These are phyloP conservation scores for Pichia kudriavzevii DNA, from an alignment of 1,139 yeast genomes.

Conservation along the genomic window DNA sequence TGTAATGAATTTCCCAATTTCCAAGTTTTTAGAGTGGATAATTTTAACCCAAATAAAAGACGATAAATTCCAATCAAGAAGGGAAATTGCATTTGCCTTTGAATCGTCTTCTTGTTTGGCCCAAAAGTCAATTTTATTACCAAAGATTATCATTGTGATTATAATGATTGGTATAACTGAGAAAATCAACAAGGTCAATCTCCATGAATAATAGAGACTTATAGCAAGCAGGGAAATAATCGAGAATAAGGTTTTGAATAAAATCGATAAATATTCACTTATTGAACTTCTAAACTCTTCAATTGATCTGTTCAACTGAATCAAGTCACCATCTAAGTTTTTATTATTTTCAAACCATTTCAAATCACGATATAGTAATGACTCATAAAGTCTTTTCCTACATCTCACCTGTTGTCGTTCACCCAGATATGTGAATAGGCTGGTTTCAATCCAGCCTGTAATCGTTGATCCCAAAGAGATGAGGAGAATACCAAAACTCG, in stretches of 20 bases:
- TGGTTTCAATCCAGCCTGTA: slow-evolving; percentile 48
- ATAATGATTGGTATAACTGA: slow-evolving; percentile 66
- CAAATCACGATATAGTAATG: slow-evolving; percentile 34
- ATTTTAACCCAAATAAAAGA: slow-evolving; percentile 55
- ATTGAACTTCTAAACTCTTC: slow-evolving; percentile 71
- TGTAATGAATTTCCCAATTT: slow-evolving; percentile 37
- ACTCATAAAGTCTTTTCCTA: slow-evolving; percentile 36
- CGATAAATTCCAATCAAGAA: slow-evolving; percentile 63
- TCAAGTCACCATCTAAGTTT: slow-evolving; percentile 53
- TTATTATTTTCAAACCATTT: slow-evolving; percentile 56
- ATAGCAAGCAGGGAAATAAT: slow-evolving; percentile 52
- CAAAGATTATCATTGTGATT: slow-evolving; percentile 41
- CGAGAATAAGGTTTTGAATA: slow-evolving; percentile 45
- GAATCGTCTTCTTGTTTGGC: slow-evolving; percentile 51
- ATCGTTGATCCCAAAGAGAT: slow-evolving; percentile 50
- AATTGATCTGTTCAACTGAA: slow-evolving; percentile 64
- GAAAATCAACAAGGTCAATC: slow-evolving; percentile 66
- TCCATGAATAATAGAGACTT: slow-evolving; percentile 77
- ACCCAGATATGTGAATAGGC: slow-evolving; percentile 64
- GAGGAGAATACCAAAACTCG: slow-evolving; percentile 48
- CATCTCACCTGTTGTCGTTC: slow-evolving; percentile 61
- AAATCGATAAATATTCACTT: slow-evolving; percentile 58
- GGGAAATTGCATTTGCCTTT: slow-evolving; percentile 50
- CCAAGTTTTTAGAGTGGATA: slow-evolving; percentile 50
- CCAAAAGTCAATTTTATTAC: slow-evolving; percentile 42